Base-by-base conservation (phyloP, 164 flowering plant genomes). In the Amborella trichopoda region DNA sequence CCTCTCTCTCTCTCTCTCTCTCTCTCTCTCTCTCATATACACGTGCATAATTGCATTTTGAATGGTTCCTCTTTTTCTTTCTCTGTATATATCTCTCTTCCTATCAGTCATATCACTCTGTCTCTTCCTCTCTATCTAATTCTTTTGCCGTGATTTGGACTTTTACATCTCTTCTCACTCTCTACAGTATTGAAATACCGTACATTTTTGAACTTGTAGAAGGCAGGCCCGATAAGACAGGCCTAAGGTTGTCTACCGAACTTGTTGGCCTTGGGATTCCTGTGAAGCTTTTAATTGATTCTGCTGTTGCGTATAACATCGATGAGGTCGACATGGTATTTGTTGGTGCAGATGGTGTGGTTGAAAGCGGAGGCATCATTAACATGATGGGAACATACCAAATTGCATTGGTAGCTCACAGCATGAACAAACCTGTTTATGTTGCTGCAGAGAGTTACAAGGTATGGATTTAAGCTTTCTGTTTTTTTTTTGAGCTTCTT, bases 301-400 rank as follows among this genome's bases (percentile, higher is more conserved):
- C 96, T 46, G 99, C 96, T 19, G 99, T 82, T 55, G 94, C 94
- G 17, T 91, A 91, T 59, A 54, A 70, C 14, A 82, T 91, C 96
- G 95, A 88, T 62, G 96, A 88, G 66, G 77, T 88, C 32, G 94
- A 91, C 66, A 91, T 87, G 99, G 94, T 91, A 17, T 67, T 91
- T 58, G 88, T 87, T 34, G 95, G 96, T 27, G 96, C 99, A 13
- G 96, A 91, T 64, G 99, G 99, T 20, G 96, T 91, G 38, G 99
- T 87, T 28, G 99, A 91, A 62, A 91, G 95, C 61, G 99, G 99
- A 28, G 96, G 99, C 8, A 73, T 88, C 28, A 91, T 91, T 47
- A 91, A 84, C 72, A 83, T 88, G 95, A 84, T 91, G 95, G 99
- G 96, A 3, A 84, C 99, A 34, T 91, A 84, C 61, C 99, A 91